Percentiles rank a stretch among this genome's conserved stretches.
phyloP scores from a whole-genome alignment of 2,329 filamentous ascomycete genomes.

The Verticillium tricorpus region DNA sequence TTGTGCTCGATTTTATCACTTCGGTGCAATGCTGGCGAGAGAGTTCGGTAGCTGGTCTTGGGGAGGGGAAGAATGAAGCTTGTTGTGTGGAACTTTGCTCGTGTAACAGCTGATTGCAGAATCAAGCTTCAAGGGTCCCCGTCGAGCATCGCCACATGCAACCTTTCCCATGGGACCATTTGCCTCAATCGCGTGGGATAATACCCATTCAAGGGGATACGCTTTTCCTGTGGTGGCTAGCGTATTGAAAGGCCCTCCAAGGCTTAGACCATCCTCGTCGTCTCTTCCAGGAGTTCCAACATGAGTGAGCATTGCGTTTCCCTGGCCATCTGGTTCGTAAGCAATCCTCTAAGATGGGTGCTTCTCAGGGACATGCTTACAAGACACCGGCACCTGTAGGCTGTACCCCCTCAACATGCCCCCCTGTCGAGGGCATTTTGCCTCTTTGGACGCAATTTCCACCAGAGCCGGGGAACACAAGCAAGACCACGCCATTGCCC shows the following conservation, averaged over 20 bases:
- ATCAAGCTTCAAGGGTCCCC: background rate
- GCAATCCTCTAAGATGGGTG: background rate
- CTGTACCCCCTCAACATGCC: background rate
- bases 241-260: background rate
- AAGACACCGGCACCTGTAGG: background rate
- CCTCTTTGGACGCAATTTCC: background rate
- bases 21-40: background rate
- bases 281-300: background rate
- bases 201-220: background rate
- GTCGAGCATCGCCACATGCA: background rate
- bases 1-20: background rate
- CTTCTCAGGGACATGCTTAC: background rate
- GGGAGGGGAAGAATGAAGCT: background rate
- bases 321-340: background rate
- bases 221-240: background rate
- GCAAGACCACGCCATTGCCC: background rate
- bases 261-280: background rate
- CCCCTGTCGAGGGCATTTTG: background rate
- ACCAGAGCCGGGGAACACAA: background rate
- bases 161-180: background rate
- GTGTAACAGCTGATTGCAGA: background rate
- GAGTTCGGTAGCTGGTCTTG: background rate
- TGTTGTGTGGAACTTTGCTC: background rate
- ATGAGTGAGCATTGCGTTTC: background rate
- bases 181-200: too few relatives aligned